A percentile compares a stretch with the other conserved stretches of the same genome.
phyloP scores from a whole-genome alignment of 176 grass and related monocot genomes.

The Eleusine indica region DNA sequence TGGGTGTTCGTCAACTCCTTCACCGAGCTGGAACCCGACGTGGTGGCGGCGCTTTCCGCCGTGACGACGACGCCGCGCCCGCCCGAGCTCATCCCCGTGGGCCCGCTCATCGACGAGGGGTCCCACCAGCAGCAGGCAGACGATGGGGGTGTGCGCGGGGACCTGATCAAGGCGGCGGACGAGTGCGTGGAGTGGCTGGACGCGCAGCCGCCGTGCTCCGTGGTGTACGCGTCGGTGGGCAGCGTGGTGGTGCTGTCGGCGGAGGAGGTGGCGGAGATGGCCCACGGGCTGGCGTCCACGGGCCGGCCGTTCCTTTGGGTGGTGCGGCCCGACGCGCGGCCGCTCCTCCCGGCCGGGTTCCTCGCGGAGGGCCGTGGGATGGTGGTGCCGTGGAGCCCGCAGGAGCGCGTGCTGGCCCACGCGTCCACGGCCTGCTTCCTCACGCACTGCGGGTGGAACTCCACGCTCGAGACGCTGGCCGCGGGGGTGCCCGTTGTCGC shows the following conservation, averaged over 20 bases:
- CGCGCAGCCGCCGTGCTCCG: conserved; percentile 43
- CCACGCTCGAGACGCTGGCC: conserved; percentile 68
- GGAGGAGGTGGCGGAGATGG: conserved; percentile 66
- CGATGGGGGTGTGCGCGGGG: conserved; percentile 39
- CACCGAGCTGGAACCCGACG: conserved; percentile 59
- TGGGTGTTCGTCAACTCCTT: conserved; percentile 87
- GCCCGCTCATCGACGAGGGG: conserved; percentile 57
- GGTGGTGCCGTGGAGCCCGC: conserved; percentile 81
- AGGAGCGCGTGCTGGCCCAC: conserved; percentile 72
- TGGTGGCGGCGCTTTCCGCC: conserved; percentile 40
- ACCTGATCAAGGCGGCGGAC: conserved; percentile 51
- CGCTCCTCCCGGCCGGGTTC: conserved; percentile 56
- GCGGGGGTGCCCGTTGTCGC: conserved; percentile 72
- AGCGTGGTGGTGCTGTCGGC: conserved; percentile 64
- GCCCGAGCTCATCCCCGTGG: conserved; percentile 56
- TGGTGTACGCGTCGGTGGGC: conserved; percentile 78
- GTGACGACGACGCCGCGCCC: conserved; percentile 27
- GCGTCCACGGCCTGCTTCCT: conserved; percentile 64
- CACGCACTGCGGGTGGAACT: conserved; percentile 96
- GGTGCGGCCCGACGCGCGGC: conserved; percentile 49
- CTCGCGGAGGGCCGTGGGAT: conserved; percentile 37
- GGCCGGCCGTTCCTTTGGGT: conserved; percentile 79
- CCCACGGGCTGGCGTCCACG: conserved; percentile 48
- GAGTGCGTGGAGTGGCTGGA: conserved; percentile 69
- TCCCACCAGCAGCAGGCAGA: neutral